A percentile compares a stretch with the other conserved stretches of the same genome.
phyloP scores from a whole-genome alignment of 2,329 filamentous ascomycete genomes.

The Aspergillus novofumigatus region DNA sequence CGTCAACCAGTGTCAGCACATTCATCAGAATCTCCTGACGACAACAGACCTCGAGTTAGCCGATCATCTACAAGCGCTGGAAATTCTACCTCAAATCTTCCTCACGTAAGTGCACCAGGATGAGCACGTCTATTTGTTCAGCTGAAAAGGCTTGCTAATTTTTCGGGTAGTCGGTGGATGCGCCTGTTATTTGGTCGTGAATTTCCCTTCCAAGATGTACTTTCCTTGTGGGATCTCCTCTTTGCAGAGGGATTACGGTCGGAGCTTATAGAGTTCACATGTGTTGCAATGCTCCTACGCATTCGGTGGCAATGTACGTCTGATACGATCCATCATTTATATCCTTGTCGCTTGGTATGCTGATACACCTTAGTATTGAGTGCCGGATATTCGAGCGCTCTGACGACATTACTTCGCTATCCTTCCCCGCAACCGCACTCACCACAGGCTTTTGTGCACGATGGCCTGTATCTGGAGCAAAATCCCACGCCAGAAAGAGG shows the following conservation, averaged over 20 bases:
- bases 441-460: constrained; percentile 76
- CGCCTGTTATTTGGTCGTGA: constrained; percentile 88
- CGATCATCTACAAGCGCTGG: constrained; percentile 72
- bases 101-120: constrained; percentile 62
- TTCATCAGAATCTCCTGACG: constrained; percentile 76
- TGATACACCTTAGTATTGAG: constrained; percentile 60
- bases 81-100: constrained; percentile 94
- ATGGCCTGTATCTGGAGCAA: constrained; percentile 60
- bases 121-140: background rate
- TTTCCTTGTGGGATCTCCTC: constrained; percentile 84
- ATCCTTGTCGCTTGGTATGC: constrained; percentile 8
- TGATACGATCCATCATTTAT: background rate
- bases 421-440: constrained; percentile 63
- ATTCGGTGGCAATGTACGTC: constrained; percentile 80
- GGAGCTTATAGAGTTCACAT: constrained; percentile 83
- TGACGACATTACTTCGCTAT: constrained; percentile 81
- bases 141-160: constrained; percentile 8
- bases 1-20: constrained; percentile 76
- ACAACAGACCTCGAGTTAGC: constrained; percentile 80
- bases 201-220: constrained; percentile 79
- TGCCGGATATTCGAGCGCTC: constrained; percentile 79
- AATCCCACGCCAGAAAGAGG: constrained; percentile 42
- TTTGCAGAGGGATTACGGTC: constrained; percentile 81
- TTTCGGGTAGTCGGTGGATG: constrained; percentile 65
- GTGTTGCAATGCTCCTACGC: constrained; percentile 85